These are phyloP conservation scores for Solanum pennellii DNA, from an alignment of 257 asterid genomes.

Conservation along the genomic window DNA sequence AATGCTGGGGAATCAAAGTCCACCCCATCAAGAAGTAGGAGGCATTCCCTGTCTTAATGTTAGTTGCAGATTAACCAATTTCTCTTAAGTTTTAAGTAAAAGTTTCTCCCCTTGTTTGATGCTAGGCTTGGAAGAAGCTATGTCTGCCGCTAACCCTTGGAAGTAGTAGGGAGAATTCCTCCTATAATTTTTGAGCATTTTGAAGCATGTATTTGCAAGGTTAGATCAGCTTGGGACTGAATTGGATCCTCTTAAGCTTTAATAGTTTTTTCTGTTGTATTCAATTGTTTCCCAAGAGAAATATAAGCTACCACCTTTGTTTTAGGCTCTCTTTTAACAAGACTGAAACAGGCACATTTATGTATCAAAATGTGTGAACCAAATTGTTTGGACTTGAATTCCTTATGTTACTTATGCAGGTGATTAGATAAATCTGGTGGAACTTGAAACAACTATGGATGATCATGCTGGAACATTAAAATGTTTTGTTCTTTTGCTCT, in stretches of 20 bases:
- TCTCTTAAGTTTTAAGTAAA: not conserved
- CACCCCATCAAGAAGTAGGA: slow-evolving; percentile 51
- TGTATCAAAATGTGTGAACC: not conserved
- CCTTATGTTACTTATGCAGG: not conserved
- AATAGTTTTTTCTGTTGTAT: not conserved
- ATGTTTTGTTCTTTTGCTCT: not conserved
- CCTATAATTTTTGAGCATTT: not conserved
- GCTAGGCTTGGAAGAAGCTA: not conserved
- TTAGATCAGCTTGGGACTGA: not conserved
- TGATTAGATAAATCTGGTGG: not conserved
- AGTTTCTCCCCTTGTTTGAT: not conserved
- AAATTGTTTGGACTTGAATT: not conserved
- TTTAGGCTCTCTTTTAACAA: not conserved
- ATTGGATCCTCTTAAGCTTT: not conserved
- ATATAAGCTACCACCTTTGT: not conserved
- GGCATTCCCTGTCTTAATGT: slow-evolving; percentile 25
- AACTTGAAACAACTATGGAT: not conserved
- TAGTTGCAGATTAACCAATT: not conserved
- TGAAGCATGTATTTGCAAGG: not conserved
- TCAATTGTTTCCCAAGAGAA: not conserved
- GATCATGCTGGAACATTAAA: not conserved
- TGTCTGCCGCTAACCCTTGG: not conserved
- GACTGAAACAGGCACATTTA: not conserved
- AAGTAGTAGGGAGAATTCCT: not conserved
- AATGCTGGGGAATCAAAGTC: slow-evolving; percentile 59